phyloP scores from a whole-genome alignment of 345 rosid species.

The Rhizophora mangle region DNA sequence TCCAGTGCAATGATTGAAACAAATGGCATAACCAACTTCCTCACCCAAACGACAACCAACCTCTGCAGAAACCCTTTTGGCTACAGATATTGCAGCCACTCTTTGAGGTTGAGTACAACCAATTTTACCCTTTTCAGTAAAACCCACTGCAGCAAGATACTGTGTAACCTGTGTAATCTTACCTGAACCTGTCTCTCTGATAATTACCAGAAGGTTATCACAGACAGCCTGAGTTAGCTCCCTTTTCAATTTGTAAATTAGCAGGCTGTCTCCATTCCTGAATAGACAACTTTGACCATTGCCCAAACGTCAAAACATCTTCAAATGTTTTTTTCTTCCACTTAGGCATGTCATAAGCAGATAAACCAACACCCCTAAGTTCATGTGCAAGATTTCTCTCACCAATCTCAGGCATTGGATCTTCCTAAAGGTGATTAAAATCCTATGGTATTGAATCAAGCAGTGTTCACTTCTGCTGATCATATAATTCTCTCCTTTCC shows the following conservation, averaged over 20 bases:
- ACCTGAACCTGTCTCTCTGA: slow-evolving; percentile 87
- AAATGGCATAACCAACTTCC: slow-evolving; percentile 82
- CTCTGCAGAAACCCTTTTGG: slow-evolving; percentile 88
- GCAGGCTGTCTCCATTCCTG: slow-evolving; percentile 92
- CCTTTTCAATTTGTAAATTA: slow-evolving; percentile 81
- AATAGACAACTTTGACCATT: slow-evolving; percentile 77
- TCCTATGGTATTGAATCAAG: slow-evolving; percentile 93
- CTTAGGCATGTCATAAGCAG: slow-evolving; percentile 86
- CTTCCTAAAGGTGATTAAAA: slow-evolving; percentile 98
- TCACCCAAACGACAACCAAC: slow-evolving; percentile 83
- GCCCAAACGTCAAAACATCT: slow-evolving; percentile 73
- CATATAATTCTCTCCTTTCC: slow-evolving; percentile 77
- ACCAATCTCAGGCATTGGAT: slow-evolving; percentile 87
- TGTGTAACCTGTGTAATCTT: slow-evolving; percentile 89
- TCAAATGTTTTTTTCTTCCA: slow-evolving; percentile 96
- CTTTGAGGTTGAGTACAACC: slow-evolving; percentile 89
- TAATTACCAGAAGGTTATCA: slow-evolving; percentile 77
- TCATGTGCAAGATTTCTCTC: slow-evolving; percentile 94
- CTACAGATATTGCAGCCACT: slow-evolving; percentile 86
- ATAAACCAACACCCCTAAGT: slow-evolving; percentile 82
- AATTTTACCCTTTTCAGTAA: slow-evolving; percentile 68
- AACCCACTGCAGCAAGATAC: slow-evolving; percentile 78
- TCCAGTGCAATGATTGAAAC: slow-evolving; percentile 83
- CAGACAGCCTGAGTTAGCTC: slow-evolving; percentile 82
- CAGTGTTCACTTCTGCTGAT: slow-evolving; percentile 85